Evolutionary conservation across 2,329 filamentous ascomycete species (phyloP).

Genomic region (Daldinia sp.): DNA sequence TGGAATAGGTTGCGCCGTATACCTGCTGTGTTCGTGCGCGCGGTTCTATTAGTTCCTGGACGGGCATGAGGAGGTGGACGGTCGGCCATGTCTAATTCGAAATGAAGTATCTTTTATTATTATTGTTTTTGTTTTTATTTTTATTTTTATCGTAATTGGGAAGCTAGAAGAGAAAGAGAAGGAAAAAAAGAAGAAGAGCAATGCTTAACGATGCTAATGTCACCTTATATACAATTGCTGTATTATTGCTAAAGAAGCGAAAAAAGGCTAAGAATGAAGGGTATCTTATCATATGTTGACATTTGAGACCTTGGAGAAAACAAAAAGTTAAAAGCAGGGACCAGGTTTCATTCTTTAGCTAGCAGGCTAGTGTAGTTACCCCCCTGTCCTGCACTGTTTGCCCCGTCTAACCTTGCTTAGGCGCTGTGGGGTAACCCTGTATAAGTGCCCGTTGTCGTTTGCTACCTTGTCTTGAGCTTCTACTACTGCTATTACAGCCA

Average conservation of each 20-base stretch:
- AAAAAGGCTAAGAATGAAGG: background rate
- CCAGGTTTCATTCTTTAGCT: background rate
- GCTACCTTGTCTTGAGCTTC: slow-evolving; percentile 12
- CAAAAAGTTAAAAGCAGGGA: background rate
- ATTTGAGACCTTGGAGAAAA: background rate
- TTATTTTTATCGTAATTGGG: background rate
- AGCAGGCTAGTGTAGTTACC: too few species aligned
- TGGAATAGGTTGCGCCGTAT: slow-evolving; percentile 68
- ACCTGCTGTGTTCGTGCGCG: slow-evolving; percentile 44
- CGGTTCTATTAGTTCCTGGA: slow-evolving; percentile 35
- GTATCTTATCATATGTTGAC: slow-evolving; percentile 3
- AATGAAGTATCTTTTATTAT: background rate
- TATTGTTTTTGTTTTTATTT: too few species aligned
- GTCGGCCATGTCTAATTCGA: slow-evolving; percentile 38
- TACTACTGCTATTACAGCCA: background rate
- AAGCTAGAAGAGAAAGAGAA: background rate
- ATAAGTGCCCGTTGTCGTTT: slow-evolving; percentile 9
- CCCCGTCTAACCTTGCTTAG: background rate
- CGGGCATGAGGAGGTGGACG: slow-evolving; percentile 41
- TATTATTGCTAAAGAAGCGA: background rate
- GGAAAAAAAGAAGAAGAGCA: background rate
- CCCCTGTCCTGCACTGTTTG: too few species aligned
- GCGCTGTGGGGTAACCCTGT: slow-evolving; percentile 27
- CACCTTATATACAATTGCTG: background rate
- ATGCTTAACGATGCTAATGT: background rate